Conservation (phyloP, 1,284 basidiomycete species). For the Marasmius sp. region DNA sequence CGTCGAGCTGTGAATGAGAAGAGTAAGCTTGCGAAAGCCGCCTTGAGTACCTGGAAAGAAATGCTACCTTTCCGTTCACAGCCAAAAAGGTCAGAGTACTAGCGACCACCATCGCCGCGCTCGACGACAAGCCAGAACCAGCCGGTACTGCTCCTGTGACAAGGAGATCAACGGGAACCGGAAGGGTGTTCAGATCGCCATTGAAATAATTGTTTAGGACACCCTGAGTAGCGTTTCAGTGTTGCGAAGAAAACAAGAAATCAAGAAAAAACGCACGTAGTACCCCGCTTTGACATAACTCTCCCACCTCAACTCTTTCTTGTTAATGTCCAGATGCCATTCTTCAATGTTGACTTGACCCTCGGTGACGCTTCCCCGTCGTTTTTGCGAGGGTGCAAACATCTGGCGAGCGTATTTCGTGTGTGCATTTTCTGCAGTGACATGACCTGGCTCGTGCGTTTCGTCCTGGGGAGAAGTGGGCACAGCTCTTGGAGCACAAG, state of each 20-base stretch:
- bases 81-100: slow-evolving; percentile 78
- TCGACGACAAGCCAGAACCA: slow-evolving; percentile 81
- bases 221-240: slow-evolving; percentile 44
- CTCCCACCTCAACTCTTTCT: slow-evolving; percentile 74
- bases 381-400: slow-evolving; percentile 49
- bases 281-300: slow-evolving; percentile 86
- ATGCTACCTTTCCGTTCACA: slow-evolving; percentile 62
- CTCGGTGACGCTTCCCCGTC: slow-evolving; percentile 26
- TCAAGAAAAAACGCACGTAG: slow-evolving; percentile 44
- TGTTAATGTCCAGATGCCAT: slow-evolving; percentile 77
- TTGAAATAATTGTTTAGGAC: slow-evolving; percentile 68
- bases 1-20: slow-evolving; percentile 28
- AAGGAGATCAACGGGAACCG: slow-evolving; percentile 65
- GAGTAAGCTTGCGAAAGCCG: background rate
- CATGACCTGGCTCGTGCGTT: slow-evolving; percentile 40
- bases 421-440: slow-evolving; percentile 67
- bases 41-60: background rate
- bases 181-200: slow-evolving; percentile 26
- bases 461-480: slow-evolving; percentile 19
- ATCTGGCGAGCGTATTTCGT: slow-evolving; percentile 55
- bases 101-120: slow-evolving; percentile 84
- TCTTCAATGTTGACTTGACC: slow-evolving; percentile 44
- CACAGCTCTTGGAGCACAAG: slow-evolving; percentile 58
- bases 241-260: slow-evolving; percentile 4
- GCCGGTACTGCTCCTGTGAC: slow-evolving; percentile 80